These are phyloP conservation scores for Barnettozyma pratensis DNA, from an alignment of 805 yeast genomes.

Conservation along the genomic window DNA sequence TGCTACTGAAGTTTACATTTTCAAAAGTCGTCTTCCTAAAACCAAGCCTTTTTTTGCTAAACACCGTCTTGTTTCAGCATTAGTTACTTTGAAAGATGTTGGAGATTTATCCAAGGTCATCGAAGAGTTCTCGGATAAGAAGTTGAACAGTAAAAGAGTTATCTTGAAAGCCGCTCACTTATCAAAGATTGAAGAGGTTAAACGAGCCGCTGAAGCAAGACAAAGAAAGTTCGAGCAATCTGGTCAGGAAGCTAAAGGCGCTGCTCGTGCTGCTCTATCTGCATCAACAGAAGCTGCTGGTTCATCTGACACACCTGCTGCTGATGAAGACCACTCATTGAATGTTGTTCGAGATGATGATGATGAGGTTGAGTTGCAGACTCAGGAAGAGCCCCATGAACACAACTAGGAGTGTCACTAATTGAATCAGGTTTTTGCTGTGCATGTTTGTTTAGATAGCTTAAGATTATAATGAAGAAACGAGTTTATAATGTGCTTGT, in stretches of 20 bases:
- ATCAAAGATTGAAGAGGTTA: constrained; percentile 40
- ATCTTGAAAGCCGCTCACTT: constrained; percentile 35
- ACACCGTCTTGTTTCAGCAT: constrained; percentile 43
- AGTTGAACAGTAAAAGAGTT: constrained; percentile 33
- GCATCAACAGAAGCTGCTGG: background rate
- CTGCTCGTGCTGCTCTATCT: constrained; percentile 6
- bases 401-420: no score
- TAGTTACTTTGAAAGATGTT: constrained; percentile 41
- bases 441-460: no score
- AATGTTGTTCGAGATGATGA: constrained; percentile 1
- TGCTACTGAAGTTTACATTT: constrained; percentile 45
- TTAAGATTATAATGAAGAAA: no score
- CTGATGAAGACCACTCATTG: background rate
- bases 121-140: constrained; percentile 31
- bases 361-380: background rate
- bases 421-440: no score
- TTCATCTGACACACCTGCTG: background rate
- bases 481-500: no score
- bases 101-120: constrained; percentile 40
- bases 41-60: constrained; percentile 22
- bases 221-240: constrained; percentile 11
- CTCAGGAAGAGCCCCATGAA: no score
- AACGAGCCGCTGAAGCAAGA: constrained; percentile 30
- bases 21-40: constrained; percentile 31
- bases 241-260: constrained; percentile 13